Conservation (phyloP, 345 rosid genomes). For the Citrus reticulata region DNA sequence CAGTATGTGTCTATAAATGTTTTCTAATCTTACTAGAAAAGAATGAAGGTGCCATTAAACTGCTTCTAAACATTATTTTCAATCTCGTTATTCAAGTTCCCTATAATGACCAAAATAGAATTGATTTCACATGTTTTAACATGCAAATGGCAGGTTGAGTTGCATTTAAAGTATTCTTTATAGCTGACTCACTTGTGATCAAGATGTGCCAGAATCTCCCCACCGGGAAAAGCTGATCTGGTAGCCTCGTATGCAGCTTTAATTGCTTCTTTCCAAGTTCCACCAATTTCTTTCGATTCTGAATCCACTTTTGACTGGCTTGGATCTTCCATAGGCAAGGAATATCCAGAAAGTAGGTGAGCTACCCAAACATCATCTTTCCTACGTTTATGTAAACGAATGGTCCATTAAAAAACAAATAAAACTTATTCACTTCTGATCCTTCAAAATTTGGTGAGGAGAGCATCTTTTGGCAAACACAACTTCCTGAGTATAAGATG, state of each 20-base stretch:
- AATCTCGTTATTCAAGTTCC: neutral
- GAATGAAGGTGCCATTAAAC: neutral
- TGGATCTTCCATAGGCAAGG: constrained; percentile 85
- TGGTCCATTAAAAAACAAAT: neutral
- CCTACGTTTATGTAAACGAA: constrained; percentile 29
- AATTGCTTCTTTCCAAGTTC: constrained; percentile 79
- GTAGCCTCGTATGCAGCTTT: constrained; percentile 79
- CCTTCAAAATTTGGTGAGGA: neutral
- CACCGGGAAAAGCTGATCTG: constrained; percentile 75
- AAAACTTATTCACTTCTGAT: neutral
- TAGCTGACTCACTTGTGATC: constrained; percentile 74
- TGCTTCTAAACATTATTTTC: neutral
- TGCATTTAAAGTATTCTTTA: neutral
- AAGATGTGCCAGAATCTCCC: constrained; percentile 83
- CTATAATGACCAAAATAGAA: neutral
- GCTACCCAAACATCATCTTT: constrained; percentile 87
- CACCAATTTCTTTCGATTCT: constrained; percentile 43
- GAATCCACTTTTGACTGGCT: constrained; percentile 33
- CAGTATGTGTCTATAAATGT: neutral
- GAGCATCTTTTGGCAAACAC: neutral
- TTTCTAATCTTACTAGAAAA: neutral
- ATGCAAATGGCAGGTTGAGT: neutral
- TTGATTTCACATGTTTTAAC: neutral
- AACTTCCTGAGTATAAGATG: neutral
- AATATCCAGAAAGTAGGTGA: constrained; percentile 83